Conservation (phyloP, 805 yeast species). For the Kodamaea hsintzibuensis region DNA sequence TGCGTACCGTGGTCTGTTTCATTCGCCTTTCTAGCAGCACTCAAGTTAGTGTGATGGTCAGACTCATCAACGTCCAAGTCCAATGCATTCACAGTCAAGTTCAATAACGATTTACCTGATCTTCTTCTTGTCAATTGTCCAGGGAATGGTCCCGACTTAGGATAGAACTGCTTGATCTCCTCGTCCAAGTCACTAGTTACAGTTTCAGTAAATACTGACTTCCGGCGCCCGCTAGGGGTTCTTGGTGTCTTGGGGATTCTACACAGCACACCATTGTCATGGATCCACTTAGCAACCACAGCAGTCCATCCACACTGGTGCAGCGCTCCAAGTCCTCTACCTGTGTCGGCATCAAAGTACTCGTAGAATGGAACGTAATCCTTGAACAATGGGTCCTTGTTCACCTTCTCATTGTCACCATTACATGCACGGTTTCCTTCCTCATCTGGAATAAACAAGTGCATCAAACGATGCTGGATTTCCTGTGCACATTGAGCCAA, state of each 20-base stretch:
- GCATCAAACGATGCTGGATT: slow-evolving; percentile 81
- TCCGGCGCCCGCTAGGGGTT: slow-evolving; percentile 27
- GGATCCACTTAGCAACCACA: slow-evolving; percentile 86
- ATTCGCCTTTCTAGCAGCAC: slow-evolving; percentile 18
- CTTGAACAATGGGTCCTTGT: slow-evolving; percentile 67
- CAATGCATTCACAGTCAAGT: slow-evolving; percentile 64
- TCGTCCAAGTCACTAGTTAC: slow-evolving; percentile 23
- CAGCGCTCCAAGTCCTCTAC: slow-evolving; percentile 89
- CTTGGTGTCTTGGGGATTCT: slow-evolving; percentile 49
- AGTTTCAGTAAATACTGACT: slow-evolving; percentile 25
- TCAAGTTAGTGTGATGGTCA: slow-evolving; percentile 17
- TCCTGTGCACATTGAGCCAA: slow-evolving; percentile 90
- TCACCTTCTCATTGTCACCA: slow-evolving; percentile 57
- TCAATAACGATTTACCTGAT: slow-evolving; percentile 72
- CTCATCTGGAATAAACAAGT: slow-evolving; percentile 68
- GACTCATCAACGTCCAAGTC: slow-evolving; percentile 67
- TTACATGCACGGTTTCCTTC: slow-evolving; percentile 73
- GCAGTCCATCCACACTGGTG: slow-evolving; percentile 98
- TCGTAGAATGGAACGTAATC: slow-evolving; percentile 81
- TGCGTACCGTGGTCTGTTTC: slow-evolving; percentile 18
- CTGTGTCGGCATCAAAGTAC: slow-evolving; percentile 92
- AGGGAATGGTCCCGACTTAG: slow-evolving; percentile 49
- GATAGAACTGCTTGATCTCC: slow-evolving; percentile 44
- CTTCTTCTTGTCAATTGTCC: slow-evolving; percentile 62
- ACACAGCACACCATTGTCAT: slow-evolving; percentile 78